These are phyloP conservation scores for Plectosphaerella sp. DNA, from an alignment of 2,329 filamentous ascomycete species.

Conservation along the genomic window DNA sequence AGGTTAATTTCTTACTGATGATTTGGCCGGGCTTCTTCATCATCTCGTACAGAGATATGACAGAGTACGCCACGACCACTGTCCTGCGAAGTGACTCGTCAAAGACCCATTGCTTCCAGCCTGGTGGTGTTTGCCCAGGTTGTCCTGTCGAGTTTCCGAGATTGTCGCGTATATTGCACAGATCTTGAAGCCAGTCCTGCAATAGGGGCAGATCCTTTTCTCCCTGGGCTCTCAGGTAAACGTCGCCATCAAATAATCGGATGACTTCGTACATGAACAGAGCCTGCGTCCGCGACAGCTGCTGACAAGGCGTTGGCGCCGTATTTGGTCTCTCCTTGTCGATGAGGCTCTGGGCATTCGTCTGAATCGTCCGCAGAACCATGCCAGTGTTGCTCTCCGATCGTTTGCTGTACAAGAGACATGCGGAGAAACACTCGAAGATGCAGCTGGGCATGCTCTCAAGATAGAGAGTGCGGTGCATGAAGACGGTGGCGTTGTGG, in stretches of 20 bases:
- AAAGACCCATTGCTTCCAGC: conserved; percentile 28
- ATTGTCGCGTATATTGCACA: conserved; percentile 21
- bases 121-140: background rate
- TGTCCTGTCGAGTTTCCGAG: conserved; percentile 10
- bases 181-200: conserved; percentile 14
- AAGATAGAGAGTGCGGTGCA: conserved; percentile 22
- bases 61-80: conserved; percentile 22
- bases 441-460: conserved; percentile 20
- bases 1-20: too few relatives aligned
- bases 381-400: conserved; percentile 20
- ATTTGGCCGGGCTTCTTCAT: conserved; percentile 15
- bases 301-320: conserved; percentile 15
- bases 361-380: conserved; percentile 20
- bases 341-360: conserved; percentile 16
- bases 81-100: conserved; percentile 26
- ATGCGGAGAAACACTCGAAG: conserved; percentile 22
- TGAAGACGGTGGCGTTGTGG: conserved; percentile 20
- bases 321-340: conserved; percentile 4
- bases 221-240: conserved; percentile 23
- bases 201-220: conserved; percentile 24
- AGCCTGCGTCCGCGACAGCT: conserved; percentile 17
- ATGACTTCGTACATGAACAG: conserved; percentile 26
- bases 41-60: conserved; percentile 19
- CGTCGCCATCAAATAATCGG: conserved; percentile 27
- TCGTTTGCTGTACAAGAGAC: conserved; percentile 22